These are phyloP conservation scores for Curvularia verruculosa DNA, from an alignment of 2,329 filamentous ascomycete species.

Conservation along the genomic window DNA sequence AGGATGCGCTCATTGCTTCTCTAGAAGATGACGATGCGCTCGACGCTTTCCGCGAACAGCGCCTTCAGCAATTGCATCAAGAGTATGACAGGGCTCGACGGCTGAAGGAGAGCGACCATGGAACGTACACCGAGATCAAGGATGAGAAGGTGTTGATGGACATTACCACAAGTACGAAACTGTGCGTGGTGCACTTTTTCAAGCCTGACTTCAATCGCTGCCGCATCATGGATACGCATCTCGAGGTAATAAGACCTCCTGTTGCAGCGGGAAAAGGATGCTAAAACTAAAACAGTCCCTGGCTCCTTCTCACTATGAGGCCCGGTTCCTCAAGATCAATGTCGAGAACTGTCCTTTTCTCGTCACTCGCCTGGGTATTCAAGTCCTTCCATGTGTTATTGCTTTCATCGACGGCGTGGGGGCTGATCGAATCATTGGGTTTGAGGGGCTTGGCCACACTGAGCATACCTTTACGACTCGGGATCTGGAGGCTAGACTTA, in stretches of 20 bases:
- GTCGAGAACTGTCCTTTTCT: slow-evolving; percentile 66
- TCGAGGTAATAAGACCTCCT: slow-evolving; percentile 48
- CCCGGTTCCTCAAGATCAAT: slow-evolving; percentile 63
- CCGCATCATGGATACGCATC: slow-evolving; percentile 65
- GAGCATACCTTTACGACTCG: slow-evolving; percentile 61
- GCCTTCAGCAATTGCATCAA: slow-evolving; percentile 63
- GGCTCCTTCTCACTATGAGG: slow-evolving; percentile 64
- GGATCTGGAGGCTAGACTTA: slow-evolving; percentile 60
- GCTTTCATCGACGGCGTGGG: slow-evolving; percentile 62
- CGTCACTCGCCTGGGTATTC: slow-evolving; percentile 62
- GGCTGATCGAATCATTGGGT: slow-evolving; percentile 64
- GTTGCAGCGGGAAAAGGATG: not conserved
- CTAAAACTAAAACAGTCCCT: slow-evolving; percentile 47
- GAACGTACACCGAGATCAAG: slow-evolving; percentile 61
- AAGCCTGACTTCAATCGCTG: slow-evolving; percentile 69
- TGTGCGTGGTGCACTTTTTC: slow-evolving; percentile 68
- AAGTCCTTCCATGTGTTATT: slow-evolving; percentile 65
- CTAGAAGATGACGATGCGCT: slow-evolving; percentile 63
- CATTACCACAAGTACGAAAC: slow-evolving; percentile 63
- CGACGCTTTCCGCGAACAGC: slow-evolving; percentile 61
- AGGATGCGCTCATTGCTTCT: slow-evolving; percentile 65
- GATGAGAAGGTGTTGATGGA: slow-evolving; percentile 65
- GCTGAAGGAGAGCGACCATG: slow-evolving; percentile 59
- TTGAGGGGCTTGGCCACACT: slow-evolving; percentile 62
- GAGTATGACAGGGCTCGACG: slow-evolving; percentile 61